phyloP scores from a whole-genome alignment of 2,329 filamentous ascomycete species.

The Harringtonia aguacate region DNA sequence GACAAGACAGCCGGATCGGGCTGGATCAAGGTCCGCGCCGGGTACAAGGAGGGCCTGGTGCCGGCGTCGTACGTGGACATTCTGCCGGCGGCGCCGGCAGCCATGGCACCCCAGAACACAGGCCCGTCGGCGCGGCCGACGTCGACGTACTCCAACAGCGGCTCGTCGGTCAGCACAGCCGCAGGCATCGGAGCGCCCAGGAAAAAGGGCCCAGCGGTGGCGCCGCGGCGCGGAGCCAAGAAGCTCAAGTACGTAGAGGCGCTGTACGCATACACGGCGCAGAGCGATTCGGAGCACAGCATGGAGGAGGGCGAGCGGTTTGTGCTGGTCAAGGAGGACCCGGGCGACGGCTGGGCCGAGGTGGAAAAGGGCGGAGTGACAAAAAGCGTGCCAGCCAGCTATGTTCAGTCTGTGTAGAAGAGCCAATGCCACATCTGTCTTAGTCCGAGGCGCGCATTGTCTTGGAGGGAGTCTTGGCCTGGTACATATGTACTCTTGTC shows the following conservation, averaged over 20 bases:
- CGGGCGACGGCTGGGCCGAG: slow-evolving; percentile 92
- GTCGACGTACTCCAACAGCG: slow-evolving; percentile 70
- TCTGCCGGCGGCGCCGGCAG: slow-evolving; percentile 31
- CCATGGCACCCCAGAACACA: slow-evolving; percentile 33
- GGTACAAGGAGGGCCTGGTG: slow-evolving; percentile 71
- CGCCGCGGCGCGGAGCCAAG: slow-evolving; percentile 82
- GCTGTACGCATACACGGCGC: slow-evolving; percentile 81
- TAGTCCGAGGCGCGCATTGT: not conserved
- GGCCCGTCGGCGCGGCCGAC: slow-evolving; percentile 48
- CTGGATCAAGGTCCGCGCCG: slow-evolving; percentile 76
- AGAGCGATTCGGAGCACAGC: slow-evolving; percentile 75
- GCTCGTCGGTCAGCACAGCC: slow-evolving; percentile 44
- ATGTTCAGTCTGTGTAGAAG: slow-evolving; percentile 64
- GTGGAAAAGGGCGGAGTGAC: slow-evolving; percentile 83
- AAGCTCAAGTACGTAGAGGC: slow-evolving; percentile 91
- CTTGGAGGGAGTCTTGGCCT: no score
- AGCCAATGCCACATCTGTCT: not conserved
- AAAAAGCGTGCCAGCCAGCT: slow-evolving; percentile 88
- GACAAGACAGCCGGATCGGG: slow-evolving; percentile 64
- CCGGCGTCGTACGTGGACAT: slow-evolving; percentile 78
- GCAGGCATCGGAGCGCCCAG: slow-evolving; percentile 34
- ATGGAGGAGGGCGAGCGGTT: slow-evolving; percentile 90
- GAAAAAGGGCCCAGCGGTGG: slow-evolving; percentile 87
- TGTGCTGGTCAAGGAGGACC: slow-evolving; percentile 77
- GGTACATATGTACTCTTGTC: no score